Evolutionary conservation across 208 protist genomes (phyloP), one percentile per base, ranked within the genome.

Genomic region (Acanthamoeba healyi): DNA sequence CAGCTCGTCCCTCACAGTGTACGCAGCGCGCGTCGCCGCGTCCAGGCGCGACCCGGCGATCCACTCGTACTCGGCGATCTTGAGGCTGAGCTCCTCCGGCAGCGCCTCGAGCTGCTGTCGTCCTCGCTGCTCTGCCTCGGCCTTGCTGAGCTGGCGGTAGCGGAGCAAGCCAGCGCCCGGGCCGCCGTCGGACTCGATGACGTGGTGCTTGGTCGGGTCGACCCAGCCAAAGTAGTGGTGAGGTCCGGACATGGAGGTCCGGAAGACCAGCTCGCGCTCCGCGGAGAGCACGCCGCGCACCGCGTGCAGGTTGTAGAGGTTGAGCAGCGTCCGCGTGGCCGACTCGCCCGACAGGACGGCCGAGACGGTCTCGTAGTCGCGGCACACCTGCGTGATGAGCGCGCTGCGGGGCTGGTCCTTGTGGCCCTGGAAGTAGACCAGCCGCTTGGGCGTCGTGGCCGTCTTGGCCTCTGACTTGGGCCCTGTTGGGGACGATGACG

Each of bases 161-260:
- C 12, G 44, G 44, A 49, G 44, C 9, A 49, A 49, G 44, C 44
- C 44, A n/a, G n/a, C n/a, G n/a, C n/a, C n/a, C n/a, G n/a, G n/a
- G 44, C 44, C 9, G 9, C 44, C 44, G 44, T 49, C 44, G 44
- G 44, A 12, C 24, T 74, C 65, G 65, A 74, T 74, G 24, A 38
- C 29, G 46, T 91, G 84, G 65, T 91, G 65, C 58, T 67, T 70
- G 38, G 58, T 63, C 22, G 84, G 84, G 46, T 46, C 40, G 17
- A 91, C 46, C 84, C 84, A 91, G 6, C 84, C 84, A 22, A 91
- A 91, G 65, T 91, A 91, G 65, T 91, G 84, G 65, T 91, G 84
- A 2, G 84, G 84, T 2, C 84, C 84, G 22, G 84, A 91, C 84
- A 91, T 91, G 34, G 84, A 91, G 40, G 84, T 54, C 36, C 24